These are phyloP conservation scores for Boletus rex-veris DNA, from an alignment of 768 basidiomycete genomes.

Conservation along the genomic window DNA sequence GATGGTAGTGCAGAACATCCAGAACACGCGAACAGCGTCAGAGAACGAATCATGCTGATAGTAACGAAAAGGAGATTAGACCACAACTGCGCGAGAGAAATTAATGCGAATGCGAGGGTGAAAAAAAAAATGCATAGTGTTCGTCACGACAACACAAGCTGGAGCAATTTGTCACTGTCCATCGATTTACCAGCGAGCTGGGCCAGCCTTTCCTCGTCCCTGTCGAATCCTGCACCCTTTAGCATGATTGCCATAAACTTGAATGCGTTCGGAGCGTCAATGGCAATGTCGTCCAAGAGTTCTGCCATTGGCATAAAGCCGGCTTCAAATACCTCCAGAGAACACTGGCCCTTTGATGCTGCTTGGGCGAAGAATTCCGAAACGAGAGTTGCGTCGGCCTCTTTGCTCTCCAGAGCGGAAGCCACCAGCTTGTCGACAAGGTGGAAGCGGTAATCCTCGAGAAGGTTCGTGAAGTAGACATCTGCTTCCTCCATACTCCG, in stretches of 20 bases:
- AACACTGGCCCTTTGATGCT: slow-evolving; percentile 56
- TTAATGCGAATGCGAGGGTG: slow-evolving; percentile 12
- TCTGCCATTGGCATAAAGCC: slow-evolving; percentile 71
- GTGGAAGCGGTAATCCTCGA: slow-evolving; percentile 54
- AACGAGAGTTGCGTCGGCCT: slow-evolving; percentile 74
- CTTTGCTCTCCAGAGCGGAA: slow-evolving; percentile 76
- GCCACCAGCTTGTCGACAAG: slow-evolving; percentile 77
- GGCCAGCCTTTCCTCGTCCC: slow-evolving; percentile 52
- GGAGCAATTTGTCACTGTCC: slow-evolving; percentile 58
- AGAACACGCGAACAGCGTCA: slow-evolving; percentile 25
- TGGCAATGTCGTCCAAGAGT: slow-evolving; percentile 81
- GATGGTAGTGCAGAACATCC: slow-evolving; percentile 12
- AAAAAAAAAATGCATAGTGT: slow-evolving; percentile 12
- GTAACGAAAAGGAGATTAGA: slow-evolving; percentile 2
- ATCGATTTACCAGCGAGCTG: slow-evolving; percentile 59
- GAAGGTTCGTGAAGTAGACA: slow-evolving; percentile 75
- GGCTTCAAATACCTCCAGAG: slow-evolving; percentile 62
- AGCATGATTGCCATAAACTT: slow-evolving; percentile 71
- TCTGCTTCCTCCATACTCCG: slow-evolving; percentile 87
- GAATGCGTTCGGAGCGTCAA: slow-evolving; percentile 88
- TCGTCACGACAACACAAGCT: slow-evolving; percentile 45
- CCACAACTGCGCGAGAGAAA: slow-evolving; percentile 11
- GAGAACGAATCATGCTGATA: slow-evolving; percentile 18
- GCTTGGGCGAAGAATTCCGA: slow-evolving; percentile 69
- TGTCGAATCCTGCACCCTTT: slow-evolving; percentile 57